Percentiles rank a stretch among this genome's conserved stretches.
phyloP scores from a whole-genome alignment of 2,329 filamentous ascomycete species.

The Arthrocladium fulminans region DNA sequence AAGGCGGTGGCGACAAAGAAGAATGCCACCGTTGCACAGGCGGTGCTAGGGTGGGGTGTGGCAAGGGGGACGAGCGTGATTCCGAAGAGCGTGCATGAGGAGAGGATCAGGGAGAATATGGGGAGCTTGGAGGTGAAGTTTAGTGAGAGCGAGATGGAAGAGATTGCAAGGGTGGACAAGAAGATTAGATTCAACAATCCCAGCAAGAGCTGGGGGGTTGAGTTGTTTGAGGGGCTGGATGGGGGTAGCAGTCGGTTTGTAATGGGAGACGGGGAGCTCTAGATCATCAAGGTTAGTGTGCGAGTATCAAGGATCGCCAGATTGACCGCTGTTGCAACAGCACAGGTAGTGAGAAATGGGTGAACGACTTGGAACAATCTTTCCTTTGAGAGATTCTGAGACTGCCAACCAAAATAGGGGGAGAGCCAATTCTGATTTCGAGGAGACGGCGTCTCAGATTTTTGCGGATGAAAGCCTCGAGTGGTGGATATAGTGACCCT shows the following conservation, averaged over 20 bases:
- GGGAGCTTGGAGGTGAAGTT: constrained; percentile 21
- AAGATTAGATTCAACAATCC: constrained; percentile 36
- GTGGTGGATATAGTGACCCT: no score
- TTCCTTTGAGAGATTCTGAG: no score
- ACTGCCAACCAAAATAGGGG: no score
- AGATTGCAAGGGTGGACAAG: constrained; percentile 28
- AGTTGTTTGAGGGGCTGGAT: constrained; percentile 37
- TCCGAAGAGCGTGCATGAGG: constrained; percentile 41
- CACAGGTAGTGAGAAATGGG: no score
- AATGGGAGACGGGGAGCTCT: background rate
- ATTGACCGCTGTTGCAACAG: no score
- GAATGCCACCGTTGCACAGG: constrained; percentile 36
- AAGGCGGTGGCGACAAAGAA: constrained; percentile 32
- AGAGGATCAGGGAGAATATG: constrained; percentile 40
- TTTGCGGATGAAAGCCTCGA: no score
- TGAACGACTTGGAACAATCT: no score
- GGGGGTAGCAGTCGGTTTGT: constrained; percentile 9
- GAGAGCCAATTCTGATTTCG: no score
- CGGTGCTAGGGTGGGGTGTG: constrained; percentile 42
- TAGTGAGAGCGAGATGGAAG: constrained; percentile 16
- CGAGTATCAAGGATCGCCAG: no score
- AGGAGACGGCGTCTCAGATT: no score
- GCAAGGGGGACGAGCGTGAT: constrained; percentile 42
- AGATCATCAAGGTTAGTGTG: no score
- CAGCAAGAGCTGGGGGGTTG: constrained; percentile 32